Evolutionary conservation across 2,329 filamentous ascomycete species (phyloP).

Genomic region (Chaetothyriales sp.): DNA sequence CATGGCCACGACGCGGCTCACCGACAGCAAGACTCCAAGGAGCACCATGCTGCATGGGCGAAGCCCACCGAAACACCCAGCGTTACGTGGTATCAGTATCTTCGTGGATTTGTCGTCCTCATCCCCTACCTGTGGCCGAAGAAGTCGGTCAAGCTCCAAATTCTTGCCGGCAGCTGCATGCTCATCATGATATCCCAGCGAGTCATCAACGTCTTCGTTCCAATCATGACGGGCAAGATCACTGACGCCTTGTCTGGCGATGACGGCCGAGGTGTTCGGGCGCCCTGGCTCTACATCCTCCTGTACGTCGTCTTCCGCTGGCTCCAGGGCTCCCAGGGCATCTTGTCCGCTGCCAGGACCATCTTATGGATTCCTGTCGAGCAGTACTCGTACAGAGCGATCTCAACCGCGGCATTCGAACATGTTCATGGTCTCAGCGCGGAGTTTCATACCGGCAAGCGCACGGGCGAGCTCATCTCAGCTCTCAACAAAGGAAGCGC

Average conservation of each 20-base stretch:
- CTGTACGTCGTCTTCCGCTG: constrained; percentile 67
- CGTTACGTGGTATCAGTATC: constrained; percentile 91
- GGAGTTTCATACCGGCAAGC: constrained; percentile 92
- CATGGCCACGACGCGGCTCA: constrained; percentile 39
- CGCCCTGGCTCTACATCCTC: constrained; percentile 62
- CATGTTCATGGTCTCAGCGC: constrained; percentile 91
- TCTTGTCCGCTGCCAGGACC: constrained; percentile 69
- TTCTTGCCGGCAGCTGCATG: constrained; percentile 73
- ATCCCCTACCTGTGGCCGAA: constrained; percentile 95
- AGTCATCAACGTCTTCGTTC: constrained; percentile 73
- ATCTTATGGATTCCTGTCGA: constrained; percentile 92
- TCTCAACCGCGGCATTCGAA: constrained; percentile 91
- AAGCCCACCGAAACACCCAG: constrained; percentile 73
- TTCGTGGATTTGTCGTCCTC: constrained; percentile 82
- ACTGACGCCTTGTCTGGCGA: constrained; percentile 56
- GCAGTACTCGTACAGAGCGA: constrained; percentile 88
- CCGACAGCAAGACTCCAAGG: constrained; percentile 17
- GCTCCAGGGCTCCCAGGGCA: constrained; percentile 75
- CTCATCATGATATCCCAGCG: constrained; percentile 66
- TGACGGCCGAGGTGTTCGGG: constrained; percentile 36
- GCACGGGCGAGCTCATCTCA: constrained; percentile 89
- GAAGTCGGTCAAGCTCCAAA: constrained; percentile 59
- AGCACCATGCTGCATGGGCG: constrained; percentile 51
- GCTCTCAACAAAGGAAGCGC: constrained; percentile 91
- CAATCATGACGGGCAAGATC: constrained; percentile 64